phyloP scores from a whole-genome alignment of 768 basidiomycete genomes.

The Coprinopsis strossmayeri region DNA sequence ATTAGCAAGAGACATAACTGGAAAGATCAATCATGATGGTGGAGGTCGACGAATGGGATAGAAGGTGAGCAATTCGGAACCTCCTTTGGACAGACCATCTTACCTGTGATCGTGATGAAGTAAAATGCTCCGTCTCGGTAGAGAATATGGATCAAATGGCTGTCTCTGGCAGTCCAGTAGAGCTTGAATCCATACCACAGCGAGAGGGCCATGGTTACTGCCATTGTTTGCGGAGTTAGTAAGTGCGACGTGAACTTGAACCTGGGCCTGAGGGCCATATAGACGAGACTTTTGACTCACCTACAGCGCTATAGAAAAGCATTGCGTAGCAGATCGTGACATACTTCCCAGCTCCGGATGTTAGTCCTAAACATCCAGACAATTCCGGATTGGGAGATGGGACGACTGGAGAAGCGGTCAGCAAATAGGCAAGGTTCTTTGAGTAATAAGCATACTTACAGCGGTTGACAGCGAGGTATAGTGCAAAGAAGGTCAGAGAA shows the following conservation, averaged over 20 bases:
- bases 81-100: background rate
- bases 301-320: background rate
- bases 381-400: background rate
- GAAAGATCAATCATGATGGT: background rate
- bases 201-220: constrained; percentile 1
- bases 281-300: background rate
- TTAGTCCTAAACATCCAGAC: background rate
- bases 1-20: constrained; percentile 1
- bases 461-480: background rate
- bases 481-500: background rate
- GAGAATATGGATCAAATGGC: background rate
- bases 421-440: background rate
- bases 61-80: too few species aligned
- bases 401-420: background rate
- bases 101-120: constrained; percentile 2
- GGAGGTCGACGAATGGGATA: too few species aligned
- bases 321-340: background rate
- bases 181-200: background rate
- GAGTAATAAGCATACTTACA: background rate
- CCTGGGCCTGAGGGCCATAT: background rate
- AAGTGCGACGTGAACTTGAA: too few species aligned
- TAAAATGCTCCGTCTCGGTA: constrained; percentile 5
- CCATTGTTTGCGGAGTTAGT: too few species aligned
- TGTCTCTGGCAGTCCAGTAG: background rate
- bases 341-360: background rate